Percentiles rank a stretch among this genome's conserved stretches.
Conservation (phyloP, 768 basidiomycete genomes). For the Hydnum rufescens region DNA sequence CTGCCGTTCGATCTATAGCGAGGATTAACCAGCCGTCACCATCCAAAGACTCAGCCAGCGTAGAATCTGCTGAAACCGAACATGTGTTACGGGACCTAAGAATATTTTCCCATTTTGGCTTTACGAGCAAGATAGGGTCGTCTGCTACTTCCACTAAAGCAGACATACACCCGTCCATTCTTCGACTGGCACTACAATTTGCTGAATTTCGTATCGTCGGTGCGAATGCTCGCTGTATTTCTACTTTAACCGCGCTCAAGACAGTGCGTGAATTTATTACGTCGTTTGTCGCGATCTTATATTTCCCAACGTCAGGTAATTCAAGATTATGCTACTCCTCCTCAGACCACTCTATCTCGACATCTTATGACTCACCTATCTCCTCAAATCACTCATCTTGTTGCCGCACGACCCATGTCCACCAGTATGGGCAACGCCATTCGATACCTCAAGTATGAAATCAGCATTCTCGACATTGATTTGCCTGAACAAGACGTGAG, state of each 20-base stretch:
- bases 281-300: neutral
- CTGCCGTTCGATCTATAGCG: too few species aligned
- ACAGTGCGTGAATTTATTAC: constrained; percentile 31
- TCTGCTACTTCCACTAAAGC: constrained; percentile 28
- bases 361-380: constrained; percentile 85
- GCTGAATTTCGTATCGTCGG: constrained; percentile 84
- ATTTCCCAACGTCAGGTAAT: constrained; percentile 40
- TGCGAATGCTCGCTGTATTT: constrained; percentile 89
- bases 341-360: constrained; percentile 67
- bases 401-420: constrained; percentile 75
- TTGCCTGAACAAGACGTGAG: constrained; percentile 84
- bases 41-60: constrained; percentile 7
- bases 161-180: constrained; percentile 77
- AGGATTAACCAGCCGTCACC: too few species aligned
- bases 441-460: constrained; percentile 85
- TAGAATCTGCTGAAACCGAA: neutral
- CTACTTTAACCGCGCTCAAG: constrained; percentile 79
- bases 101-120: constrained; percentile 74
- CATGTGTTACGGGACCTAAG: constrained; percentile 20
- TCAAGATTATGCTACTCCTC: constrained; percentile 73
- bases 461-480: constrained; percentile 81
- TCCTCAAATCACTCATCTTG: constrained; percentile 80
- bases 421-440: constrained; percentile 91
- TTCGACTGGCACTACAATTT: constrained; percentile 75
- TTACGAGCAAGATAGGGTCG: constrained; percentile 25